A percentile compares a stretch with the other conserved stretches of the same genome.
These are phyloP conservation scores for Capsella rubella DNA, from an alignment of 441 rosid species.

Conservation along the genomic window DNA sequence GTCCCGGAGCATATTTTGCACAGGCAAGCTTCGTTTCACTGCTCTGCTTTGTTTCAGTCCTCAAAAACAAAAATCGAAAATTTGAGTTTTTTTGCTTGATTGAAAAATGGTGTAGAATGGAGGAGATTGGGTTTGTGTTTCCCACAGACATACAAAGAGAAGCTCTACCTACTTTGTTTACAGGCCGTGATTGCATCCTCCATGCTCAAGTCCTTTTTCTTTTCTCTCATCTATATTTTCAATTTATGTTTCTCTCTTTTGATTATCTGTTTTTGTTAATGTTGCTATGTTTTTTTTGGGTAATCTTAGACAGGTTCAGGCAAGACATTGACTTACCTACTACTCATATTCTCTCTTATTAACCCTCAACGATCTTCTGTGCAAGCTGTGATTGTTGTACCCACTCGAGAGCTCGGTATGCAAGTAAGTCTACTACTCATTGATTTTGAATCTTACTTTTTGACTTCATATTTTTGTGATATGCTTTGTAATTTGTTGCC, in stretches of 20 bases:
- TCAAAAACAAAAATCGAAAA: not conserved
- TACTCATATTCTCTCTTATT: conserved; percentile 65
- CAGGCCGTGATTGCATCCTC: conserved; percentile 76
- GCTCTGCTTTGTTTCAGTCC: not conserved
- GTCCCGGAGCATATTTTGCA: conserved; percentile 67
- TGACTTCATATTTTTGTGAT: not conserved
- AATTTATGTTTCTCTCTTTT: not conserved
- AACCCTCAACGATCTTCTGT: conserved; percentile 74
- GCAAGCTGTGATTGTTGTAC: conserved; percentile 84
- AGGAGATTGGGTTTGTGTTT: conserved; percentile 63
- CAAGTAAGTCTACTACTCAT: conserved; percentile 59
- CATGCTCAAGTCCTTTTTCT: conserved; percentile 76
- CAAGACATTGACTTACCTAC: conserved; percentile 82
- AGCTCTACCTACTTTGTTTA: conserved; percentile 75
- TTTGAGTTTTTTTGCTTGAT: not conserved
- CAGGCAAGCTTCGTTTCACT: conserved; percentile 52
- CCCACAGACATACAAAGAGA: conserved; percentile 76
- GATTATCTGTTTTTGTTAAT: conserved; percentile 21
- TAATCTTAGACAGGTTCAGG: conserved; percentile 89
- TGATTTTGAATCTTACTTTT: not conserved
- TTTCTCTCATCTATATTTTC: conserved; percentile 3
- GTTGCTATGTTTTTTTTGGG: conserved; percentile 38
- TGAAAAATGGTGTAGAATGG: conserved; percentile 53
- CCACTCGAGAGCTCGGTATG: conserved; percentile 89
- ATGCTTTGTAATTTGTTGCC: conserved; percentile 4